These are phyloP conservation scores for Fusarium sp. DNA, from an alignment of 2,329 filamentous ascomycete genomes.

Conservation along the genomic window DNA sequence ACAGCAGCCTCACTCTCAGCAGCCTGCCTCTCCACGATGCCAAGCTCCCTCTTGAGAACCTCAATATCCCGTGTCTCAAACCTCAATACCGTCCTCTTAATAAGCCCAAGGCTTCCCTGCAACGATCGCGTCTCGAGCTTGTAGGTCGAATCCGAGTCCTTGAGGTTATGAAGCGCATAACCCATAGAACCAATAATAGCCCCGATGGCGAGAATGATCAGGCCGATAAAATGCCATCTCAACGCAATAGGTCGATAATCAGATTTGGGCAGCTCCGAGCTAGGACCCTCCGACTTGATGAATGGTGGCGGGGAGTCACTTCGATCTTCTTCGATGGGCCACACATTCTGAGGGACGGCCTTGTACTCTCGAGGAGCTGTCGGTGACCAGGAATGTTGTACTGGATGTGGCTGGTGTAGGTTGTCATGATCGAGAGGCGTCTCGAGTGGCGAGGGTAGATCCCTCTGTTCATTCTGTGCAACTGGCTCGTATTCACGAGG, in stretches of 20 bases:
- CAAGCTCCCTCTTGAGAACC: not conserved
- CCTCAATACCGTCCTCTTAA: conserved; percentile 15
- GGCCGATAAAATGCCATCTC: conserved; percentile 34
- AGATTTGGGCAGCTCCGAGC: conserved; percentile 15
- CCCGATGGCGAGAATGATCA: conserved; percentile 16
- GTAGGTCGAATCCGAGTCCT: conserved; percentile 21
- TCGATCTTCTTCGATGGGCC: conserved; percentile 9
- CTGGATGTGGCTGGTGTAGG: conserved; percentile 7
- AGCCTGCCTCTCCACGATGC: not conserved
- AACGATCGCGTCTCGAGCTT: conserved; percentile 21
- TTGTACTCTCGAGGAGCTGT: conserved; percentile 25
- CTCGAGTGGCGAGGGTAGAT: not conserved
- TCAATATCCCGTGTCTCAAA: not conserved
- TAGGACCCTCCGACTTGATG: conserved; percentile 1
- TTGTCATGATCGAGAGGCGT: not conserved
- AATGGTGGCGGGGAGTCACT: not conserved
- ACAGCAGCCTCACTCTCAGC: conserved; percentile 5
- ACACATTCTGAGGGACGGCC: conserved; percentile 20
- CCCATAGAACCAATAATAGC: conserved; percentile 21
- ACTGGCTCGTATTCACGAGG: not conserved
- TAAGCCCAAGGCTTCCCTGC: not conserved
- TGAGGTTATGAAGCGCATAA: conserved; percentile 13
- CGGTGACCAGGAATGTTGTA: not conserved
- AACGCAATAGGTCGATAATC: conserved; percentile 38
- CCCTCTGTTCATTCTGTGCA: not conserved